A percentile compares a stretch with the other conserved stretches of the same genome.
Evolutionary conservation across 495 filamentous ascomycete genomes (phyloP).

Genomic region (Tuber borchii): DNA sequence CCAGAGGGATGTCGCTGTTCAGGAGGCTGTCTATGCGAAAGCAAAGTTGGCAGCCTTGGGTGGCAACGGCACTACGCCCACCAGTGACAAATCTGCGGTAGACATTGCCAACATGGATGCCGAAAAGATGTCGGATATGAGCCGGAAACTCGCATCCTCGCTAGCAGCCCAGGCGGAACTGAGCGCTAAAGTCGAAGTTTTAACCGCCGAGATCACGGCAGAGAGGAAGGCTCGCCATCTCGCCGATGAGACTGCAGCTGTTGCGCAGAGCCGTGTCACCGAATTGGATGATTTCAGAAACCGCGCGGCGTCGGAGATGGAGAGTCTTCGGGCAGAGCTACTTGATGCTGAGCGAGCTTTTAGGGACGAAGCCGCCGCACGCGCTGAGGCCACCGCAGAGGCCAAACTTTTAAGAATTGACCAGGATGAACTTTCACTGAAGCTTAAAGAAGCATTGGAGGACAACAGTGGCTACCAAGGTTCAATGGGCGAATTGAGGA

Average conservation of each 20-base stretch:
- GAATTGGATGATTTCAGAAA: constrained; percentile 79
- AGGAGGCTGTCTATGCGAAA: constrained; percentile 89
- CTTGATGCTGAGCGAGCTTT: constrained; percentile 66
- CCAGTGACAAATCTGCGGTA: constrained; percentile 26
- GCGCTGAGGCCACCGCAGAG: constrained; percentile 66
- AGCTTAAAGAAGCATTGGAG: constrained; percentile 59
- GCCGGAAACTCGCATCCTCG: constrained; percentile 70
- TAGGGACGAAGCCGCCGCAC: constrained; percentile 68
- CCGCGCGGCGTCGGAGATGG: constrained; percentile 70
- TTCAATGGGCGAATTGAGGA: constrained; percentile 66
- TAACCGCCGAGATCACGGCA: constrained; percentile 64
- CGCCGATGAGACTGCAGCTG: constrained; percentile 79
- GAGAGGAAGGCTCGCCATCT: constrained; percentile 73
- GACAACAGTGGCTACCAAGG: constrained; percentile 64
- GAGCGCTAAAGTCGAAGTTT: constrained; percentile 58
- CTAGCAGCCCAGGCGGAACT: constrained; percentile 72
- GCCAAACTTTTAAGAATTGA: constrained; percentile 70
- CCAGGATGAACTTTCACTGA: constrained; percentile 69
- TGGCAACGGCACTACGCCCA: constrained; percentile 24
- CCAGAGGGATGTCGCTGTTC: constrained; percentile 83
- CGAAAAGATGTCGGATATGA: constrained; percentile 58
- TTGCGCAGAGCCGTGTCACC: constrained; percentile 71
- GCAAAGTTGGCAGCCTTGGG: constrained; percentile 70
- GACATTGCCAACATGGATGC: constrained; percentile 39
- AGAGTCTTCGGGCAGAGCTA: constrained; percentile 75